Base-by-base conservation (phyloP, 106 monocot species). In the Gastrodia elata region DNA sequence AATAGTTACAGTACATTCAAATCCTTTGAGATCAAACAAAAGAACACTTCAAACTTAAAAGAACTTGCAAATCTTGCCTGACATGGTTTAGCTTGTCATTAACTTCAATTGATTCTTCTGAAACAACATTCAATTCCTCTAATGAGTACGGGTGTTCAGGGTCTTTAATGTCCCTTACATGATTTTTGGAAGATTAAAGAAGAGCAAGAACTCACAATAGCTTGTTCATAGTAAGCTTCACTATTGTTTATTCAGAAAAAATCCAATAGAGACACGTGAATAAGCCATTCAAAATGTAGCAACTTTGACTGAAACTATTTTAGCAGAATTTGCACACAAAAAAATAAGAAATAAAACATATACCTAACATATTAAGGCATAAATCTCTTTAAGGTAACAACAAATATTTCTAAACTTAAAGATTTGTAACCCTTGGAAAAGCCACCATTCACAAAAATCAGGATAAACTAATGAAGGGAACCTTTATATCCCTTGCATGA, bases 151-250 rank as follows among this genome's bases (percentile, higher is more conserved):
- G 93, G 68, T 93, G 90, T 71, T 98, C 97, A 67, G 97, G 97
- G 71, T 98, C 97, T 74, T 90, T 91, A 79, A 98, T 98, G 79
- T 93, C 97, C 86, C 97, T 90, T 40, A 98, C 82, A 90, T 98
- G 93, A 74, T 98, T 82, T 98, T 74, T 76, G 74, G 74, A 80
- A 56, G 15, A 24, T 84, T 83, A 91, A 87, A 81, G 78, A 86
- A 82, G 74, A 69, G 41, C 39, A 69, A 9, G 9, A 40, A 39
- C 10, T 69, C 25, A 3, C 13, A 69, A 8, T 27, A n/a, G 11
- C 13, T 40, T 26, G 9, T 2, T 2, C 15, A 35, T 39, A 27
- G 11, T 24, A 25, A 32, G 32, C 61, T 61, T 33, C 30, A 61
- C 14, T 32, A 6, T 61, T 61, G 32, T 9, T 61, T 30, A 15